Evolutionary conservation across 306 rosid genomes (phyloP).

Genomic region (Trifolium dubium): DNA sequence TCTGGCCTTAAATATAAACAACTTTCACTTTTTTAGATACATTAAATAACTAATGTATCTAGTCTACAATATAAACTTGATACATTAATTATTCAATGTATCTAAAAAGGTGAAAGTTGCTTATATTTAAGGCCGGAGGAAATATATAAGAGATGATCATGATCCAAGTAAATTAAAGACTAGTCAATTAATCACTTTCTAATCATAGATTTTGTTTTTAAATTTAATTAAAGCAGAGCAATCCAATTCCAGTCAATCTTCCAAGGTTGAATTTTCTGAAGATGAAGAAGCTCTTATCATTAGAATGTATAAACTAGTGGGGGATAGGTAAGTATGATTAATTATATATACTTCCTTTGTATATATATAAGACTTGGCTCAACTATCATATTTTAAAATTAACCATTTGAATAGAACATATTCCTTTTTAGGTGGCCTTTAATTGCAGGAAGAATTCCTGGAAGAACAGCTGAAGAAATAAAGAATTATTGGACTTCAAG

Average conservation of each 20-base stretch:
- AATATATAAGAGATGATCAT: too few relatives aligned
- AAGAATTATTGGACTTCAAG: conserved; percentile 82
- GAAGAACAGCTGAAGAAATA: conserved; percentile 94
- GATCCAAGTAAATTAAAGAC: too few relatives aligned
- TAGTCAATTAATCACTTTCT: too few relatives aligned
- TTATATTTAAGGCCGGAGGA: too few relatives aligned
- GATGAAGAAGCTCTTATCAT: conserved; percentile 82
- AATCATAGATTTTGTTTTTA: not conserved
- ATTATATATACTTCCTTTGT: not conserved
- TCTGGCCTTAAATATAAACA: too few relatives aligned
- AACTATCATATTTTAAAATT: not conserved
- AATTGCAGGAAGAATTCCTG: conserved; percentile 95
- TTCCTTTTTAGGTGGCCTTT: conserved; percentile 66
- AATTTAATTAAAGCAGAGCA: conserved; percentile 43
- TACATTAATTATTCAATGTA: too few relatives aligned
- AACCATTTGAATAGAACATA: not conserved
- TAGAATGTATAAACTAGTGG: conserved; percentile 86
- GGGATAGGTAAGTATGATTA: conserved; percentile 59
- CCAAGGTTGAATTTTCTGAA: conserved; percentile 71
- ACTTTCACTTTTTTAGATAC: too few relatives aligned
- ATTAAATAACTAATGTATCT: too few relatives aligned
- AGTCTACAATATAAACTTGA: too few relatives aligned
- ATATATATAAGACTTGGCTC: not conserved
- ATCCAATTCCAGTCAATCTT: conserved; percentile 35
- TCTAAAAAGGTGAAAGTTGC: too few relatives aligned